Base-by-base conservation (phyloP, 345 rosid genomes). In the Mallotus nudiflorus region DNA sequence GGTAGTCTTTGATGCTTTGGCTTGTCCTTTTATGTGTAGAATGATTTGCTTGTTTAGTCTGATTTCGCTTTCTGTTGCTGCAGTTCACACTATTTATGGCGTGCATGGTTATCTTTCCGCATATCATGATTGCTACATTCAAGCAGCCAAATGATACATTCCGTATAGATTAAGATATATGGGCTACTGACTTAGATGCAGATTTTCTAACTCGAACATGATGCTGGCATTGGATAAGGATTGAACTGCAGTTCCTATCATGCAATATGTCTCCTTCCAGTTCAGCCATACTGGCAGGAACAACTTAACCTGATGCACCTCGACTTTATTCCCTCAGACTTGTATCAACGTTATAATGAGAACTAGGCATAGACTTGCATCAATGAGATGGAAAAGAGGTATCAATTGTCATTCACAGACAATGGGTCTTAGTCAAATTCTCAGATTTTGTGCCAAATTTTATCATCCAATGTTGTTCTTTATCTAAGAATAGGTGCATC, bases 11-110 rank as follows among this genome's bases (percentile, higher is more conserved):
- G 10, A 45, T 46, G 20, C 27, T 33, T 46, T 6, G 1, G 16
- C 61, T 58, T 25, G 31, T 40, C 69, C 28, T 35, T 60, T 44
- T 70, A 24, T 72, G 62, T 48, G 27, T 65, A 72, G 4, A 67
- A 45, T 40, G 56, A 46, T 48, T 51, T 14, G 37, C 57, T 59
- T 60, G 40, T 57, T 22, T 24, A 65, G 56, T 54, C 53, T 54
- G 50, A 73, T 75, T 52, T 28, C 24, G 57, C 50, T 68, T 60
- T 72, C 67, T 50, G 24, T 68, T 68, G 35, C 44, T 81, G 93
- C 93, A 94, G 98, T 91, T 94, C 80, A 94, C 98, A 14, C 83
- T 89, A 78, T 89, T 91, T 80, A 94, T 94, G 97, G 93, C 94
- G 65, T 86, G 87, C 85, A 86, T 94, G 83, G 90, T 91, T 68